Evolutionary conservation across 2,329 filamentous ascomycete genomes (phyloP), one percentile per base, ranked within the genome.

Genomic region (Capronia epimyces): DNA sequence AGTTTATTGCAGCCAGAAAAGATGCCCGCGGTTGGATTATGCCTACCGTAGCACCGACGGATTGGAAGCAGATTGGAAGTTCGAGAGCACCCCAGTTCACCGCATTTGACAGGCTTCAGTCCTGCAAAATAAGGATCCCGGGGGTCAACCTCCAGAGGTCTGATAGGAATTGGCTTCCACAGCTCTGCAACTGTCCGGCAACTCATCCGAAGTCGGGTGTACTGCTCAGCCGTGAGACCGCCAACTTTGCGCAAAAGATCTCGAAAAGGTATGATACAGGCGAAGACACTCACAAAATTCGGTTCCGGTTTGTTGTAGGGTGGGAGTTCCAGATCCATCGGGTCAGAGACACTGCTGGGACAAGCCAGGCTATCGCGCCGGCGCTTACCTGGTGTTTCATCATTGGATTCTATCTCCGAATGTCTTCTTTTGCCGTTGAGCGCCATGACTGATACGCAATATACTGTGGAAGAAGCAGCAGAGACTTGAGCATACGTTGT

Each of bases 71-170:
- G 29, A 32, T 27, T 24, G 8, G 48, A 55, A 41, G 22, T 37
- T 8, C 32, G 39, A 15, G 2, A 18, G 27, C 50, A 52, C 18
- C 41, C 34, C 10, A 43, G 20, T 13, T 52, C 44, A 12, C 40
- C 32, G 40, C 50, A 52, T 20, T 40, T 24, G 12, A 44, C 25
- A 10, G 32, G 16, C 40, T 20, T 37, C 31, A 52, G 8, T 13
- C 50, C 45, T 31, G 44, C 24, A 24, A 52, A 52, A 41, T 52
- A 52, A 7, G 32, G 46, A n/a, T 49, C 50, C 22, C 44, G 25
- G 10, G 45, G 40, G 20, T 49, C 50, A 18, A 40, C 18, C n/a
- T 31, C 6, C 12, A 29, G 6, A 5, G 16, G 46, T n/a, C 36
- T n/a, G 21, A 46, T 39, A 37, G 50, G 50, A 21, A 39, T 49